phyloP scores from a whole-genome alignment of 2,329 filamentous ascomycete species.

The Hypoxylon sp. region DNA sequence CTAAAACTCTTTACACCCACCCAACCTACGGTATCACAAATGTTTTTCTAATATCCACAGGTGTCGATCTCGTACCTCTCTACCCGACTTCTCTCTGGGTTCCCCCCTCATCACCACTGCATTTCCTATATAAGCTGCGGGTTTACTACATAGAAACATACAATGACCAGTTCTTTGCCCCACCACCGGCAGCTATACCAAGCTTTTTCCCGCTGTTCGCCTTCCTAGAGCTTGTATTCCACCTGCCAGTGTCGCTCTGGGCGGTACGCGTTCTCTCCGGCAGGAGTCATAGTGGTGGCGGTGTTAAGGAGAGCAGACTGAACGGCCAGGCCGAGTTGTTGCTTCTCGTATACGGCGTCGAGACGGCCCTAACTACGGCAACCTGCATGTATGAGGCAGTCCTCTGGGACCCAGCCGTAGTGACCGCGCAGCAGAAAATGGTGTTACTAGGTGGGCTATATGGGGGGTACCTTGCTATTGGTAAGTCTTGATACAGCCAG shows the following conservation, averaged over 20 bases:
- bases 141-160: conserved; percentile 63
- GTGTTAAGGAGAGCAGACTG: conserved; percentile 47
- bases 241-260: conserved; percentile 67
- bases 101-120: conserved; percentile 61
- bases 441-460: conserved; percentile 66
- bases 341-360: conserved; percentile 65
- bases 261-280: conserved; percentile 60
- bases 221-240: conserved; percentile 65
- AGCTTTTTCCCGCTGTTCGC: conserved; percentile 69
- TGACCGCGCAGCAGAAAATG: conserved; percentile 62
- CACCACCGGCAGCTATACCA: conserved; percentile 55
- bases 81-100: conserved; percentile 66
- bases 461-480: conserved; percentile 66
- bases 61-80: conserved; percentile 68
- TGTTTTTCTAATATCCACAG: conserved; percentile 54
- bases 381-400: conserved; percentile 67
- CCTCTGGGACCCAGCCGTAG: conserved; percentile 64
- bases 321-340: conserved; percentile 64
- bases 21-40: neutral
- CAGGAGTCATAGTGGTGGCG: conserved; percentile 23
- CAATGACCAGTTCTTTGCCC: conserved; percentile 68
- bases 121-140: conserved; percentile 64
- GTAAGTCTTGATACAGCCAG: conserved; percentile 59
- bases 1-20: neutral
- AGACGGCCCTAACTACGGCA: conserved; percentile 67